Percentiles rank a stretch among this genome's conserved stretches.
phyloP scores from a whole-genome alignment of 805 yeast species.

The Maudiozyma saulgeensis region DNA sequence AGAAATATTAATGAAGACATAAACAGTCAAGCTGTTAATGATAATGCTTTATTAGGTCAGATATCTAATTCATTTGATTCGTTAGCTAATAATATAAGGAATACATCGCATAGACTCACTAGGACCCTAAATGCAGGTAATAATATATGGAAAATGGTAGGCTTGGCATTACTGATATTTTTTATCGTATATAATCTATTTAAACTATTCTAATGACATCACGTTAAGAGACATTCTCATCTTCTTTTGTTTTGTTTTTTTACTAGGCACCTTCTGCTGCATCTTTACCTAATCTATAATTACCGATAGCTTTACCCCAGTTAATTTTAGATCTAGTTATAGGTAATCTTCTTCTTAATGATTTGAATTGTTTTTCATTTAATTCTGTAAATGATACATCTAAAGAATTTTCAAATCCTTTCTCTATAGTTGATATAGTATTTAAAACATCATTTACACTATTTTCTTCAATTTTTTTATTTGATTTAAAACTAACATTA shows the following conservation, averaged over 20 bases:
- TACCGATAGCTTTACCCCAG: constrained; percentile 92
- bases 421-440: constrained; percentile 48
- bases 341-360: constrained; percentile 82
- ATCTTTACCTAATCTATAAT: constrained; percentile 77
- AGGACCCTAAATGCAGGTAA: constrained; percentile 53
- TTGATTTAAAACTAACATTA: constrained; percentile 66
- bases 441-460: constrained; percentile 28
- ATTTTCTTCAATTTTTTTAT: constrained; percentile 27
- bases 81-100: constrained; percentile 39
- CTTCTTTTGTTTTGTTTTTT: background rate
- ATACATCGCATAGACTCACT: constrained; percentile 42
- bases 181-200: constrained; percentile 48
- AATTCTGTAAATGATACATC: constrained; percentile 56
- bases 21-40: constrained; percentile 52
- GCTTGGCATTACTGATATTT: constrained; percentile 43
- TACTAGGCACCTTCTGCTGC: constrained; percentile 38
- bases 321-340: constrained; percentile 83
- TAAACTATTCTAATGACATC: constrained; percentile 33
- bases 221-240: background rate
- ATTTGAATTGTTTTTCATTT: constrained; percentile 75
- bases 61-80: constrained; percentile 44
- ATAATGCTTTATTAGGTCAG: constrained; percentile 33
- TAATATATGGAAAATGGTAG: constrained; percentile 50
- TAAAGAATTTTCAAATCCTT: constrained; percentile 58
- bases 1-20: constrained; percentile 61